Evolutionary conservation across 2,329 filamentous ascomycete species (phyloP), one percentile per base, ranked within the genome.

Genomic region (Aspergillus ruber): DNA sequence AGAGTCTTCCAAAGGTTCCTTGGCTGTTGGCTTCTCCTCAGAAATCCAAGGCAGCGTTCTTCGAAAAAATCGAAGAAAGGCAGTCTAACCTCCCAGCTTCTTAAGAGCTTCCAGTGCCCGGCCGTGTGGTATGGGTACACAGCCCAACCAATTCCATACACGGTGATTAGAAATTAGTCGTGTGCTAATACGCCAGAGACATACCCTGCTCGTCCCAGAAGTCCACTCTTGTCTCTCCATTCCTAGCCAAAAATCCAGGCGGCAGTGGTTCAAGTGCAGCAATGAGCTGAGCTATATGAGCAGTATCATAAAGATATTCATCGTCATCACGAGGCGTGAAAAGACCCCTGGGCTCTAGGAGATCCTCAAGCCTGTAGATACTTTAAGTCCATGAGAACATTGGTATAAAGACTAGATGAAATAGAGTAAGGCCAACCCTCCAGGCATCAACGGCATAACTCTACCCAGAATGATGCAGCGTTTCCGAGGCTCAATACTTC

Each of bases 271-370:
- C 73, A 9, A 77, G 59, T 0, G 74, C 50, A 3, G 60, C 64
- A 27, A 73, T 66, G 0, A 77, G 65, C 49, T 76, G 68, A 0
- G 74, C 70, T 9, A 77, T 63, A 54, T 74, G 72, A 1, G 68
- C 61, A 21, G 65, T 68, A 12, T 65, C 59, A 40, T 74, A 75
- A 0, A 50, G 55, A 17, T 69, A 46, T 15, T 52, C 44, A 46
- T 70, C 63, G 1, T 63, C 60, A 29, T 74, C 69, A 0, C 59
- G 29, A n/a, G 67, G 60, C 10, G 60, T 60, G 50, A 76, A 78
- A 15, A 77, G 55, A 32, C 61, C 64, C 1, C 56, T 55, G 4
- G 69, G 64, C 55, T 74, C 66, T 25, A 74, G 73, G 1, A 77
- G 40, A 43, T 76, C 69, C 73, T n/a, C 73, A 76, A 3, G 71